phyloP scores from a whole-genome alignment of 306 rosid genomes.

The Dryas octopetala region DNA sequence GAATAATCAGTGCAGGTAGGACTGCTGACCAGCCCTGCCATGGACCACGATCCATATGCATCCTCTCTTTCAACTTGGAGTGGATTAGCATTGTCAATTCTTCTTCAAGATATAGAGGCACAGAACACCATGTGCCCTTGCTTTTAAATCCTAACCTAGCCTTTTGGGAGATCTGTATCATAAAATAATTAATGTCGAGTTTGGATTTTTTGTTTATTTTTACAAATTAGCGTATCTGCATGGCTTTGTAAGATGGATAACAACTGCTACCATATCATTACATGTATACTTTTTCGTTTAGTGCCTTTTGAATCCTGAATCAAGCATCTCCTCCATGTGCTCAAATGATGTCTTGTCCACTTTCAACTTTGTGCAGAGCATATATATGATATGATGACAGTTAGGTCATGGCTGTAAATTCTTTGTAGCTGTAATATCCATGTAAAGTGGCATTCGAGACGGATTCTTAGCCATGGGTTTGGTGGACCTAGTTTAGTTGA shows the following conservation, averaged over 20 bases:
- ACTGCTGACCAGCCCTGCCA: not conserved
- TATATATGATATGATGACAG: not conserved
- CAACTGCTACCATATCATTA: not conserved
- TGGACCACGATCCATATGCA: slow-evolving; percentile 8
- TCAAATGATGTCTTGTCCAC: not conserved
- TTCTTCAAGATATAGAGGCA: not conserved
- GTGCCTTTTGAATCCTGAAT: not conserved
- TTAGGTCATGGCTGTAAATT: slow-evolving; percentile 5
- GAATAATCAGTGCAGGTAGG: slow-evolving; percentile 24
- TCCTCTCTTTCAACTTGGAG: slow-evolving; percentile 1
- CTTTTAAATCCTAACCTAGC: not conserved
- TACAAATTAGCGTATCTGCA: not conserved
- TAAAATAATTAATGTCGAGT: not conserved
- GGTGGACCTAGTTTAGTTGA: slow-evolving; percentile 15
- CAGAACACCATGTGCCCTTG: not conserved
- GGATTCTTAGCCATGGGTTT: slow-evolving; percentile 8
- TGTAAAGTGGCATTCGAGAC: slow-evolving; percentile 1
- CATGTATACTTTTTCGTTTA: not conserved
- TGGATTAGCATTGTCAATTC: slow-evolving; percentile 23
- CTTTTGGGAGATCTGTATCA: not conserved
- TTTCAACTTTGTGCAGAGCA: slow-evolving; percentile 7
- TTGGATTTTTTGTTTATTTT: not conserved
- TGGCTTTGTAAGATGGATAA: no score
- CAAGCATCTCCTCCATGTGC: slow-evolving; percentile 12
- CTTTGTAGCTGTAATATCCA: slow-evolving; percentile 11